Conservation (phyloP, 805 yeast genomes). For the Saccharomycopsis oosterbeekiorum region DNA sequence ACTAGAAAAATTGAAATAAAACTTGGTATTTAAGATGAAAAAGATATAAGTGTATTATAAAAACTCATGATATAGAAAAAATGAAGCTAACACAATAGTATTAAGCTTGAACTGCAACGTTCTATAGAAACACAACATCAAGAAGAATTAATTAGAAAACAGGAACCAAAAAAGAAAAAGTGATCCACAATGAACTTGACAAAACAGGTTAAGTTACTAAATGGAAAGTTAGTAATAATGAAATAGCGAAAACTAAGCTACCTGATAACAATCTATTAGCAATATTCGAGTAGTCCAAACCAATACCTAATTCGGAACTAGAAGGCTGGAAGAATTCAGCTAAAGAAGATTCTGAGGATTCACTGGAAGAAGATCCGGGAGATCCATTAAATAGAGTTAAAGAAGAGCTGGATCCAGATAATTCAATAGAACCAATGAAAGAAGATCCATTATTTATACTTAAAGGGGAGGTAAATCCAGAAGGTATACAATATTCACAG, state of each 20-base stretch:
- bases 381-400: not conserved
- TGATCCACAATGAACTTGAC: too few species aligned
- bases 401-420: not conserved
- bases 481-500: not conserved
- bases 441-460: not conserved
- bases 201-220: not conserved
- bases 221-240: not conserved
- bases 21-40: too few species aligned
- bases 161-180: too few species aligned
- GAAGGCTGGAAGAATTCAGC: not conserved
- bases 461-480: not conserved
- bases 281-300: not conserved
- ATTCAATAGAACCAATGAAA: not conserved
- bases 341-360: not conserved
- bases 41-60: too few species aligned
- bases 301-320: not conserved
- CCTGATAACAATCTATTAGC: not conserved
- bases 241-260: not conserved
- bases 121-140: too few species aligned
- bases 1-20: too few species aligned
- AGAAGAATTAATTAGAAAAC: too few species aligned
- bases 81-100: too few species aligned
- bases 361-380: not conserved
- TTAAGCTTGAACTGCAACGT: too few species aligned
- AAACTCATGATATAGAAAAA: too few species aligned